Conservation (phyloP, 441 rosid genomes). For the Isatis lusitanica region DNA sequence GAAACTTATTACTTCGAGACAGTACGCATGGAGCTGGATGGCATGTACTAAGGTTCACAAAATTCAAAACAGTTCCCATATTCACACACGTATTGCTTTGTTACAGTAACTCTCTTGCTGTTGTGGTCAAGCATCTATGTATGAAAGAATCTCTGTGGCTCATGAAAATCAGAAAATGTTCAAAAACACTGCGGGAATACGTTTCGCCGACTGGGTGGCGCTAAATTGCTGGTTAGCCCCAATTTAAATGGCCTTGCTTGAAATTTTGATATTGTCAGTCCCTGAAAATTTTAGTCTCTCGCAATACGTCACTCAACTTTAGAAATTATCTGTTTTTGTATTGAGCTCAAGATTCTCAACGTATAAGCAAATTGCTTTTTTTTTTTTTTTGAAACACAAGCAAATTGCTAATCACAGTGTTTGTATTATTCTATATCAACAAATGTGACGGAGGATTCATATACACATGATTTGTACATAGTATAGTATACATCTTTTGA, state of each 20-base stretch:
- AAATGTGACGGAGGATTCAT: conserved; percentile 1
- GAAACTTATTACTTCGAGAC: conserved; percentile 26
- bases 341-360: not conserved
- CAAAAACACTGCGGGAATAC: not conserved
- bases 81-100: not conserved
- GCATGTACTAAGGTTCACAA: conserved; percentile 34
- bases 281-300: not conserved
- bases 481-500: no score
- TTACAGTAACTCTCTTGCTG: not conserved
- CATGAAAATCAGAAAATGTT: not conserved
- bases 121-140: conserved; percentile 14
- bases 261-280: not conserved
- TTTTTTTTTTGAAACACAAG: no score
- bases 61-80: conserved; percentile 49
- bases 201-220: not conserved
- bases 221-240: not conserved
- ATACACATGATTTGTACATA: not conserved
- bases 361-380: no score
- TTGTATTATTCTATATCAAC: not conserved
- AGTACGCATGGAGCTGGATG: conserved; percentile 35
- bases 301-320: conserved; percentile 8
- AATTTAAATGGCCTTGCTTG: not conserved
- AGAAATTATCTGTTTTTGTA: not conserved
- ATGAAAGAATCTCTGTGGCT: conserved; percentile 1
- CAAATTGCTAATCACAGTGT: not conserved